Evolutionary conservation across 176 grass and related monocot genomes (phyloP), one percentile per base, ranked within the genome.

Genomic region (Musa troglodytarum): DNA sequence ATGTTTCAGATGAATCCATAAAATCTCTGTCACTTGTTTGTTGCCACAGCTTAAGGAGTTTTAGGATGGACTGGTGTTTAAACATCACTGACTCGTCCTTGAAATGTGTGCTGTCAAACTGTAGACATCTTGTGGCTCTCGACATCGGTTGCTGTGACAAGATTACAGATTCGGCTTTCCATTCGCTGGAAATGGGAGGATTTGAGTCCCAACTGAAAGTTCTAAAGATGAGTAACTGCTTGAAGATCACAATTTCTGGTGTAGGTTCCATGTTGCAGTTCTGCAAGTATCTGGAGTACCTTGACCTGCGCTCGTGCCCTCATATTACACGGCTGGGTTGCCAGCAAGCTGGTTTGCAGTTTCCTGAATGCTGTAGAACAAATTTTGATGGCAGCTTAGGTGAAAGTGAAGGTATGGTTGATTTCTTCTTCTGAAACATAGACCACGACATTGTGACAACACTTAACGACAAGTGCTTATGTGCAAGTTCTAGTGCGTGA

Each of bases 271-370:
- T 85, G 68, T 76, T 81, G 22, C 61, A 82, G 29, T 75, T 26
- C 63, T 88, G 79, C 86, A 93, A 83, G 72, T 76, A 65, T 50
- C 78, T 98, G 2, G 80, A 86, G 65, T 84, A 98, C 69, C 82
- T 98, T 52, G 88, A 98, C 68, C 74, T 98, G 52, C 78, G 88
- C 20, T 88, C 86, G 12, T 93, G 90, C 64, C 94, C 84, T 21
- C 65, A 79, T 22, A 50, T 91, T 62, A 87, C 94, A 62, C 85
- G 73, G 65, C 74, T 78, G 8, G 80, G 34, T 69, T 98, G 87
- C 8, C 79, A 84, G 66, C 80, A 88, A 85, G 88, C 90, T 85
- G 94, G 85, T n/a, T 61, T 93, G 55, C 85, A 69, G 76, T 91
- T 93, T 78, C 84, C 88, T 72, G 70, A 49, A 72, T 58, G 68